phyloP scores from a whole-genome alignment of 768 basidiomycete species.

The Lentinula guzmanii region DNA sequence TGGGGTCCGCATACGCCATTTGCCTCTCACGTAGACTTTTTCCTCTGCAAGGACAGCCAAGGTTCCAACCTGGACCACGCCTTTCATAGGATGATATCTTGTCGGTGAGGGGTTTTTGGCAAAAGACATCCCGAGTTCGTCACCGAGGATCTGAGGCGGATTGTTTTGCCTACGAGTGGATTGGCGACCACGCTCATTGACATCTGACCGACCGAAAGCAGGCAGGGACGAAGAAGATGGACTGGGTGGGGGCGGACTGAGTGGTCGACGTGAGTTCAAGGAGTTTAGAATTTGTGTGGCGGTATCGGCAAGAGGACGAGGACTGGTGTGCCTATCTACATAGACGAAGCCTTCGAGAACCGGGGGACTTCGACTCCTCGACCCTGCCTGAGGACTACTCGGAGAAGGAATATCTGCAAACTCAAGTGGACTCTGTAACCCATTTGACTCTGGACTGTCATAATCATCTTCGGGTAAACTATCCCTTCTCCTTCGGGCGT shows the following conservation, averaged over 20 bases:
- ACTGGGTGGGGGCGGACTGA: background rate
- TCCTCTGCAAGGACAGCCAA: background rate
- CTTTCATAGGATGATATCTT: background rate
- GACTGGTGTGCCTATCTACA: background rate
- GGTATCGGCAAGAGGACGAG: background rate
- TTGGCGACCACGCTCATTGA: background rate
- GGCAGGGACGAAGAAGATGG: background rate
- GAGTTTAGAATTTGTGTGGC: background rate
- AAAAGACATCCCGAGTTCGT: slow-evolving; percentile 1
- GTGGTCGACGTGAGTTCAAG: background rate
- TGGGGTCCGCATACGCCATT: slow-evolving; percentile 5
- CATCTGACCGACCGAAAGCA: background rate
- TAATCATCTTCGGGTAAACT: slow-evolving; percentile 3
- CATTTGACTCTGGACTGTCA: background rate
- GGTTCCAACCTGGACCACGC: background rate
- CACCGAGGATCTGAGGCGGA: background rate
- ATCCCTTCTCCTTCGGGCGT: slow-evolving; percentile 3
- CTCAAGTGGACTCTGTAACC: background rate
- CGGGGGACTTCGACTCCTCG: background rate
- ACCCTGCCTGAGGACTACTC: background rate
- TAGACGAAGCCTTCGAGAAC: background rate
- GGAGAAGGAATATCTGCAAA: background rate
- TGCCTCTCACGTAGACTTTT: background rate
- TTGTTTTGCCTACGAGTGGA: background rate
- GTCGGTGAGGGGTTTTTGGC: slow-evolving; percentile 2